Conservation (phyloP, 306 rosid species). For the Calophaca sinica region DNA sequence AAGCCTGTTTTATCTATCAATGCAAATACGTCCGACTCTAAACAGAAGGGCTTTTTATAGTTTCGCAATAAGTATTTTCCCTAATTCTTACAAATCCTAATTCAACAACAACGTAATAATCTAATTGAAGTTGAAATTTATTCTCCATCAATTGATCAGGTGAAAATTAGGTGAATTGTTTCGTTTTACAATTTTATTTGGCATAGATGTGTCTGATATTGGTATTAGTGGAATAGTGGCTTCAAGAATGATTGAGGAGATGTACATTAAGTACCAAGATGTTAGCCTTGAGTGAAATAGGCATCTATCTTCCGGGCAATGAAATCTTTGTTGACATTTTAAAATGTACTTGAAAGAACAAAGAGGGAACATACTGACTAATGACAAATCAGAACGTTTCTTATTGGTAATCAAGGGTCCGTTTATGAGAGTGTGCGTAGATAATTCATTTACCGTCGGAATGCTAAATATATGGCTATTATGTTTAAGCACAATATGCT, state of each 20-base stretch:
- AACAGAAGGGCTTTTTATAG: not conserved
- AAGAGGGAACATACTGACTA: not conserved
- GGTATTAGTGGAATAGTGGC: not conserved
- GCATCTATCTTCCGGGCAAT: not conserved
- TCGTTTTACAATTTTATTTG: constrained; percentile 16
- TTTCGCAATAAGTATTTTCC: not conserved
- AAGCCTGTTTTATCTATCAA: constrained; percentile 2
- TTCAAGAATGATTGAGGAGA: not conserved
- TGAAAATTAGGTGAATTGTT: constrained; percentile 11
- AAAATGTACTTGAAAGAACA: not conserved
- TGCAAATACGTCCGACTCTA: not conserved
- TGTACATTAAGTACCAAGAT: constrained; percentile 5
- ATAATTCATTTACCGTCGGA: not conserved
- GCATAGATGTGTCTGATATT: not conserved
- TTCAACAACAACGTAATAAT: constrained; percentile 6
- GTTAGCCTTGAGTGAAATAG: constrained; percentile 11
- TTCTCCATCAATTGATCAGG: not conserved
- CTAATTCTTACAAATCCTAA: not conserved
- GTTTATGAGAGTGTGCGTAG: constrained; percentile 4
- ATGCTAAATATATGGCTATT: constrained; percentile 1
- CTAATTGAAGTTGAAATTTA: not conserved
- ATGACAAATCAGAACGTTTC: constrained; percentile 8
- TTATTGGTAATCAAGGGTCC: constrained; percentile 15
- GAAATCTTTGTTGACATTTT: constrained; percentile 21
- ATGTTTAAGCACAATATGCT: constrained; percentile 7